These are phyloP conservation scores for Oleoguttula mirabilis DNA, from an alignment of 495 filamentous ascomycete species.

Conservation along the genomic window DNA sequence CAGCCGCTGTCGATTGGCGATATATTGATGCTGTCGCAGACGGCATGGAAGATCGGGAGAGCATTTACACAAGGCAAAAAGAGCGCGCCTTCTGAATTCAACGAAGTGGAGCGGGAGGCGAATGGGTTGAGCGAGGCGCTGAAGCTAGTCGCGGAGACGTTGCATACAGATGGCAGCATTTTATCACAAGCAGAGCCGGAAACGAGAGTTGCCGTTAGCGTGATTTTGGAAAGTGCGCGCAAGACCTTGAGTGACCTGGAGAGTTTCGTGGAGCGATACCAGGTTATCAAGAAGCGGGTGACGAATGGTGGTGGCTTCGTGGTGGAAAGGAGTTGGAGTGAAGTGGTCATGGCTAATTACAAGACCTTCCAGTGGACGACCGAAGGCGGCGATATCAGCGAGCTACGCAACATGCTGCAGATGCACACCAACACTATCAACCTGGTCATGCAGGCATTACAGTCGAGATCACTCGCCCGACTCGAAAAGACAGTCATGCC, in stretches of 20 bases:
- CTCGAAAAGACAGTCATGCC: constrained; percentile 27
- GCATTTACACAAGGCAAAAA: constrained; percentile 33
- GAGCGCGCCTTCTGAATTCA: constrained; percentile 30
- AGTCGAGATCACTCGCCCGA: constrained; percentile 27
- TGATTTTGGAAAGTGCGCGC: constrained; percentile 25
- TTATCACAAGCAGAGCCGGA: constrained; percentile 24
- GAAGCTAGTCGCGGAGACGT: constrained; percentile 29
- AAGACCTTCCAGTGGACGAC: constrained; percentile 32
- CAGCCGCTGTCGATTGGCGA: constrained; percentile 29
- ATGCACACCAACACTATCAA: constrained; percentile 30
- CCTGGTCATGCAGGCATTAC: constrained; percentile 28
- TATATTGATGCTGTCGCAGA: constrained; percentile 33
- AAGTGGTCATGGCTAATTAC: constrained; percentile 27
- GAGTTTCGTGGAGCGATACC: constrained; percentile 30
- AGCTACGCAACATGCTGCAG: constrained; percentile 26
- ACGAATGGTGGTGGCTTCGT: constrained; percentile 25
- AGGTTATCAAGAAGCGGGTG: constrained; percentile 27
- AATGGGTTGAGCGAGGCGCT: constrained; percentile 29
- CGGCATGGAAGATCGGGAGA: constrained; percentile 32
- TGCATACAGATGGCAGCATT: constrained; percentile 29
- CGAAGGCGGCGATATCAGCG: constrained; percentile 28
- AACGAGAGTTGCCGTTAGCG: constrained; percentile 23
- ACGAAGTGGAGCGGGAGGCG: constrained; percentile 31
- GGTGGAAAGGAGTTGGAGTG: constrained; percentile 29
- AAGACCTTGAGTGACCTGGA: constrained; percentile 30